Percentiles rank a stretch among this genome's conserved stretches.
Conservation (phyloP, 2,329 filamentous ascomycete genomes). For the Setomelanomma holmii region DNA sequence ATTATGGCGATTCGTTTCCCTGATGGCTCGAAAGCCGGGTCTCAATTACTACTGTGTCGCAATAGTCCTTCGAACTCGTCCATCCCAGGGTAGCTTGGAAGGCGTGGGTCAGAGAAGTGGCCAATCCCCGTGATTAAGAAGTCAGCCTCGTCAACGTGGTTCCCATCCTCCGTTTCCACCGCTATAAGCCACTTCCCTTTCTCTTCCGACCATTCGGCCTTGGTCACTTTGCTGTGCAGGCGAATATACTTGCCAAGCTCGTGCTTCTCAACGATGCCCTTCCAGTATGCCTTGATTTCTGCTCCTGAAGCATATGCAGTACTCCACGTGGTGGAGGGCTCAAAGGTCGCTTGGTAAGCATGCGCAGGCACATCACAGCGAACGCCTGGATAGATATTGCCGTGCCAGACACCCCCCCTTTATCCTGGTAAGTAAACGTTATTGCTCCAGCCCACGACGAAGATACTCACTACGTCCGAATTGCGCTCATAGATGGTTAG, state of each 20-base stretch:
- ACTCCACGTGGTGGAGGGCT: conserved; percentile 47
- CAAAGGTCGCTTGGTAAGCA: conserved; percentile 49
- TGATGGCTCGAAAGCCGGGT: conserved; percentile 57
- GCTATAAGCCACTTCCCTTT: conserved; percentile 70
- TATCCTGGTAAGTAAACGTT: background rate
- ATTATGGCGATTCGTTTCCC: conserved; percentile 37
- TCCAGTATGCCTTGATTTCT: conserved; percentile 48
- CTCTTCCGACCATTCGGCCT: conserved; percentile 44
- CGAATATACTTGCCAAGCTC: conserved; percentile 41
- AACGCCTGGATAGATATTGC: conserved; percentile 67
- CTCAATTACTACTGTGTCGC: conserved; percentile 18
- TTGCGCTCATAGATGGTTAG: conserved; percentile 54
- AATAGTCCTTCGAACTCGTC: conserved; percentile 16
- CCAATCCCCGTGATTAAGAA: conserved; percentile 38
- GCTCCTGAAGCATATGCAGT: conserved; percentile 42
- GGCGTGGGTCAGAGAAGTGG: conserved; percentile 8
- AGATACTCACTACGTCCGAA: conserved; percentile 49
- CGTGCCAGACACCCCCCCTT: conserved; percentile 57
- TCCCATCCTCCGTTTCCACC: conserved; percentile 57
- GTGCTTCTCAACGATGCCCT: conserved; percentile 42
- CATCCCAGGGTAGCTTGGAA: conserved; percentile 10
- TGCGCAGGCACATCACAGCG: conserved; percentile 55
- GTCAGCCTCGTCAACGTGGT: conserved; percentile 23
- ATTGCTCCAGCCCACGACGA: background rate
- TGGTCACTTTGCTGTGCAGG: conserved; percentile 39